These are phyloP conservation scores for Capsicum pubescens DNA, from an alignment of 257 asterid species.

Conservation along the genomic window DNA sequence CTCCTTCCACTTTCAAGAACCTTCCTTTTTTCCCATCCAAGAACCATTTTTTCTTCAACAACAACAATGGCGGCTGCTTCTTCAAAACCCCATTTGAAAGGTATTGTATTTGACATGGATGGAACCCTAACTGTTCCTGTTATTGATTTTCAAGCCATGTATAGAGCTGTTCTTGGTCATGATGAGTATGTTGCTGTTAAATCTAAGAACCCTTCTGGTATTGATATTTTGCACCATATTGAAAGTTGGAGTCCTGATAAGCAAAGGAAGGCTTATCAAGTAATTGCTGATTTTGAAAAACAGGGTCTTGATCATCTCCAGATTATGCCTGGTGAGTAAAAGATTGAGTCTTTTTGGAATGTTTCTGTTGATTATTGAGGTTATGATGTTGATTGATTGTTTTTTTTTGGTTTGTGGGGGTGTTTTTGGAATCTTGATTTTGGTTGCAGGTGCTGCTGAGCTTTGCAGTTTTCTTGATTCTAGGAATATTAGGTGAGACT, in stretches of 20 bases:
- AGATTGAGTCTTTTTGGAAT: neutral
- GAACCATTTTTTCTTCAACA: constrained; percentile 43
- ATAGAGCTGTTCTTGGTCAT: constrained; percentile 86
- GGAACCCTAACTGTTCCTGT: constrained; percentile 96
- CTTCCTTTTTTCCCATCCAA: constrained; percentile 34
- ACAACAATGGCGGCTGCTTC: constrained; percentile 53
- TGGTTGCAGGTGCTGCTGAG: constrained; percentile 81
- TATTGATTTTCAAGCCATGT: constrained; percentile 88
- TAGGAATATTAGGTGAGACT: constrained; percentile 66
- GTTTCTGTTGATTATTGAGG: neutral
- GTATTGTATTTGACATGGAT: constrained; percentile 97
- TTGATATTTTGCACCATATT: constrained; percentile 87
- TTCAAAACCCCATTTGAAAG: constrained; percentile 62
- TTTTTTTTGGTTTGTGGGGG: neutral
- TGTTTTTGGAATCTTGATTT: constrained; percentile 27
- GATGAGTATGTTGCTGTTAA: constrained; percentile 57
- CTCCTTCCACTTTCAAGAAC: constrained; percentile 33
- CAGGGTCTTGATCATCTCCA: constrained; percentile 85
- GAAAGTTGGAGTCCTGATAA: constrained; percentile 79
- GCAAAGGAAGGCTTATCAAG: constrained; percentile 65
- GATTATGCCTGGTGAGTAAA: constrained; percentile 80
- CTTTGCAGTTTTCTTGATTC: constrained; percentile 85
- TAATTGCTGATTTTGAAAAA: constrained; percentile 80
- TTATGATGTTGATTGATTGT: neutral
- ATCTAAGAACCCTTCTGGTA: constrained; percentile 66